A percentile compares a stretch with the other conserved stretches of the same genome.
Evolutionary conservation across 2,329 filamentous ascomycete genomes (phyloP).

Genomic region (Helotiales sp.): DNA sequence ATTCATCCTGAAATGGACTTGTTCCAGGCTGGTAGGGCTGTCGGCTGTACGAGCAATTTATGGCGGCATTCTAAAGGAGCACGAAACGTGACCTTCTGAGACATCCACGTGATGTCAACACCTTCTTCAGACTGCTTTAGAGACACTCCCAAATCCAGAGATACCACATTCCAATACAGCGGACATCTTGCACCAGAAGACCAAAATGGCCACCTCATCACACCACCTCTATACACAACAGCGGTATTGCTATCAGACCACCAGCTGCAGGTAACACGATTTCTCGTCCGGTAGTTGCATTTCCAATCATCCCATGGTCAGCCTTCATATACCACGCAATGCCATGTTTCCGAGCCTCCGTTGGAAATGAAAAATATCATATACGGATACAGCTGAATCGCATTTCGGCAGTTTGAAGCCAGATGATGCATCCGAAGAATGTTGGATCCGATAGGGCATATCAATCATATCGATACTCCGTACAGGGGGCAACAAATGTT

Average conservation of each 20-base stretch:
- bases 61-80: not conserved
- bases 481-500: no score
- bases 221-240: not conserved
- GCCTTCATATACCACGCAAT: not conserved
- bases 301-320: not conserved
- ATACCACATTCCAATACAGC: not conserved
- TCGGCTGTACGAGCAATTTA: not conserved
- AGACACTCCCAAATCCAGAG: not conserved
- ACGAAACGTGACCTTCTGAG: not conserved
- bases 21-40: not conserved
- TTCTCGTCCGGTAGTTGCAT: not conserved
- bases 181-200: not conserved
- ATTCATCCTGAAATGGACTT: not conserved
- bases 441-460: not conserved
- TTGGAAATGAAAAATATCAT: not conserved
- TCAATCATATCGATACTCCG: constrained; percentile 1
- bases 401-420: no score
- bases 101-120: not conserved
- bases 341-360: not conserved
- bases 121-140: not conserved
- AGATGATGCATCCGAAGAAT: constrained; percentile 2
- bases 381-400: not conserved
- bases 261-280: not conserved
- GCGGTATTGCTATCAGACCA: not conserved
- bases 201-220: not conserved